Base-by-base conservation (phyloP, 495 filamentous ascomycete genomes). In the Ramalina intermedia region DNA sequence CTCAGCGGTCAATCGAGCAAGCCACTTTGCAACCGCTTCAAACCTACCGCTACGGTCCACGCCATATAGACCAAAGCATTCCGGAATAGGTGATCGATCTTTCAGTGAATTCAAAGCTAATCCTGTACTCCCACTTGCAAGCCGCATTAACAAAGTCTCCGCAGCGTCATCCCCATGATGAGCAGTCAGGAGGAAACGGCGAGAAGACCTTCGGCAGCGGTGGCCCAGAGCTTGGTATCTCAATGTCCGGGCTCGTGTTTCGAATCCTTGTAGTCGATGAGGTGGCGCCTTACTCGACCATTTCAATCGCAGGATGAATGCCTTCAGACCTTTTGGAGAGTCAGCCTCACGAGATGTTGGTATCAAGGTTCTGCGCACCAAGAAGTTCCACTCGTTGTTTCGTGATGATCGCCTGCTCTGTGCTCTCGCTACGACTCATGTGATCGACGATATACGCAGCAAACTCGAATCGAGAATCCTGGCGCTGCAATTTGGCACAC, bases 91-190 rank as follows among this genome's bases (percentile, higher is more conserved):
- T 14, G 72, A 65, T 3, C 74, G 65, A 11, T 64, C 40, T 33
- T 66, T 72, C 50, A 96, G 94, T 0, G 85, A 87, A 5, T 66
- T 64, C 33, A 96, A 66, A 0, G 84, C 87, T n/a, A 70, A 60
- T 21, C 73, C 71, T 9, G 70, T 66, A 38, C 81, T 79, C 6
- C 80, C 77, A 17, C 65, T 61, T 0, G 78, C 63, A 37, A 96
- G 58, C 39, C 87, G 70, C 77, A 83, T 80, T 38, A 98, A 60
- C 4, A 93, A 72, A 0, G 90, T 94, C 63, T 98, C 91, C 36
- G 85, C 84, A 55, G 84, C 79, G 60, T 96, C 88, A 58, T 88
- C 83, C 52, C 73, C 68, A 62, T 96, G 90, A 61, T 98, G 90
- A 6, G 81, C 90, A 33, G 86, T 63, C 2, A 95, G 64, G 3